Conservation (phyloP, 352 stramenopile genomes). For the Peronospora destructor region DNA sequence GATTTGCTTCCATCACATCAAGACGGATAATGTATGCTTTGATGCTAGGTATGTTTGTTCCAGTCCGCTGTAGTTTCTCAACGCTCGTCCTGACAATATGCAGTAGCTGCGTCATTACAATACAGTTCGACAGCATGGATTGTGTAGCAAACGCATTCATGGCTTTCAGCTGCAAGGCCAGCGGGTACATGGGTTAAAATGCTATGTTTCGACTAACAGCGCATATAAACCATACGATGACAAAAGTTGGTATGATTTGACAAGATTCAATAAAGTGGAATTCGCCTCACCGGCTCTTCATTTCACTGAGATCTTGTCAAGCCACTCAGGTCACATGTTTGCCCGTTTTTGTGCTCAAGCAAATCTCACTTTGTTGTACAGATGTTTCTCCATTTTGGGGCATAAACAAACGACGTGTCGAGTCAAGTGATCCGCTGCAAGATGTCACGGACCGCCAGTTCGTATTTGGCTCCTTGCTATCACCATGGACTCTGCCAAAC, state of each 20-base stretch:
- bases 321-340: constrained; percentile 14
- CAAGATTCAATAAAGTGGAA: not conserved
- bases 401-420: constrained; percentile 19
- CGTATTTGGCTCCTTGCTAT: constrained; percentile 7
- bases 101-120: too few species aligned
- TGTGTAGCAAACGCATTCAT: too few species aligned
- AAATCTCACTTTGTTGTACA: constrained; percentile 22
- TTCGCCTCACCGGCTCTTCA: too few species aligned
- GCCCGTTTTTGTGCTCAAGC: constrained; percentile 16
- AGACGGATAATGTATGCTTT: too few species aligned
- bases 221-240: not conserved
- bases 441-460: not conserved
- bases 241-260: not conserved
- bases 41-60: too few species aligned
- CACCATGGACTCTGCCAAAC: constrained; percentile 18
- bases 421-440: not conserved
- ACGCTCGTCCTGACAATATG: too few species aligned
- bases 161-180: too few species aligned
- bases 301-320: too few species aligned
- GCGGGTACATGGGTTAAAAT: constrained; percentile 5
- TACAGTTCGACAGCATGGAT: too few species aligned
- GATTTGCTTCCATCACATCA: too few species aligned
- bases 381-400: not conserved
- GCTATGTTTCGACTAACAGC: constrained; percentile 2
- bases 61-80: too few species aligned